These are phyloP conservation scores for Diaporthe capsici DNA, from an alignment of 2,329 filamentous ascomycete species.

Conservation along the genomic window DNA sequence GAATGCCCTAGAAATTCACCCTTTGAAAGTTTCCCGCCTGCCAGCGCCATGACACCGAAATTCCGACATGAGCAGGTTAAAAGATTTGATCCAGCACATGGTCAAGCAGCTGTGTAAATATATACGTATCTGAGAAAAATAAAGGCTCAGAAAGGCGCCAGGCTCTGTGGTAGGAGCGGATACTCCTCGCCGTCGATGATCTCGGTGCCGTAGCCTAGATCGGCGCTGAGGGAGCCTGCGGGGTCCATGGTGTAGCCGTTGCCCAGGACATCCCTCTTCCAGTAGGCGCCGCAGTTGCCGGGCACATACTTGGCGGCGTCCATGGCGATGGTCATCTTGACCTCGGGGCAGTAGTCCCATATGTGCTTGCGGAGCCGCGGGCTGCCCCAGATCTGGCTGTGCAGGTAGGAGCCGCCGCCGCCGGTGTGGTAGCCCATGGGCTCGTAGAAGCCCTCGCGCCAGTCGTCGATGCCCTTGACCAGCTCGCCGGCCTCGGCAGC, in stretches of 20 bases:
- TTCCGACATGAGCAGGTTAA: too few species aligned
- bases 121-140: not conserved
- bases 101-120: not conserved
- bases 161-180: slow-evolving; percentile 53
- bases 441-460: slow-evolving; percentile 55
- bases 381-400: slow-evolving; percentile 63
- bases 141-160: slow-evolving; percentile 51
- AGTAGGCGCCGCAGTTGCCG: slow-evolving; percentile 59
- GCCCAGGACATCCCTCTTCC: slow-evolving; percentile 57
- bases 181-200: slow-evolving; percentile 58
- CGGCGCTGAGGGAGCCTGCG: slow-evolving; percentile 43
- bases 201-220: slow-evolving; percentile 55
- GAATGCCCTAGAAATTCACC: not conserved
- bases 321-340: slow-evolving; percentile 59
- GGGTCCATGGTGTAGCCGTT: slow-evolving; percentile 42
- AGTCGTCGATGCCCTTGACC: slow-evolving; percentile 64
- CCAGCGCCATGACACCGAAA: slow-evolving; percentile 32
- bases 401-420: slow-evolving; percentile 57
- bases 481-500: slow-evolving; percentile 50
- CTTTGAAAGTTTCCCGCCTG: not conserved
- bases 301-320: slow-evolving; percentile 66
- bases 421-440: slow-evolving; percentile 69
- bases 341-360: slow-evolving; percentile 69
- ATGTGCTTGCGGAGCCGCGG: slow-evolving; percentile 59
- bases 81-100: not conserved